phyloP scores from a whole-genome alignment of 2,329 filamentous ascomycete genomes.

The Alternaria infectoria region DNA sequence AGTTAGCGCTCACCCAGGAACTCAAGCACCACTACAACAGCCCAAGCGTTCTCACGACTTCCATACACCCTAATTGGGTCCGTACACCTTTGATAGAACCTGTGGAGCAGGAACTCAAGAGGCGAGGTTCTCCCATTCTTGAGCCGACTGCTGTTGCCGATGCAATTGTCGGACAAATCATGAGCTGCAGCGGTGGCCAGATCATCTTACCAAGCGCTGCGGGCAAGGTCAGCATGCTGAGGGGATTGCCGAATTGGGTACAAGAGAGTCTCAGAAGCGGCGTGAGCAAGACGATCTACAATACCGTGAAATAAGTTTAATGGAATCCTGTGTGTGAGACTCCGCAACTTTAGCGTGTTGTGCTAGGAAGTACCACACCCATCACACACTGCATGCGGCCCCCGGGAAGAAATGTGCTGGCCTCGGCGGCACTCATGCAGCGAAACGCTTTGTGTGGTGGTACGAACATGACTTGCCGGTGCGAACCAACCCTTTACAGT shows the following conservation, averaged over 20 bases:
- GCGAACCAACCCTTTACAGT: conserved; percentile 15
- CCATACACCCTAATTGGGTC: conserved; percentile 53
- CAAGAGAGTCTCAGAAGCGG: conserved; percentile 48
- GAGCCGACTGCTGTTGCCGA: conserved; percentile 49
- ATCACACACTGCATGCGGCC: neutral
- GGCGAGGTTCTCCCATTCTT: conserved; percentile 41
- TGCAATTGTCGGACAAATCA: conserved; percentile 50
- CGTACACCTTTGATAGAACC: conserved; percentile 49
- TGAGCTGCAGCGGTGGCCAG: conserved; percentile 49
- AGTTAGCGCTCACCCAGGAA: conserved; percentile 44
- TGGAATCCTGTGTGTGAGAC: neutral
- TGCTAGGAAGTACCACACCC: neutral
- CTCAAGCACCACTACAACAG: conserved; percentile 49
- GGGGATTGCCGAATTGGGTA: conserved; percentile 57
- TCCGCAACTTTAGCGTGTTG: neutral
- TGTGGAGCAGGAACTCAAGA: conserved; percentile 40
- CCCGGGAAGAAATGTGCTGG: neutral
- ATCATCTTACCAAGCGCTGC: conserved; percentile 44
- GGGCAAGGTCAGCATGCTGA: conserved; percentile 40
- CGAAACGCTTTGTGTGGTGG: conserved; percentile 5
- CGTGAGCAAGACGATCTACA: conserved; percentile 23
- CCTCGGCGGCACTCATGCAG: conserved; percentile 5
- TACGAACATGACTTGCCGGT: neutral
- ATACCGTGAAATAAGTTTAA: conserved; percentile 9
- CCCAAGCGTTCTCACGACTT: conserved; percentile 50